Base-by-base conservation (phyloP, 768 basidiomycete species). In the Tylopilus rubrobrunneus region DNA sequence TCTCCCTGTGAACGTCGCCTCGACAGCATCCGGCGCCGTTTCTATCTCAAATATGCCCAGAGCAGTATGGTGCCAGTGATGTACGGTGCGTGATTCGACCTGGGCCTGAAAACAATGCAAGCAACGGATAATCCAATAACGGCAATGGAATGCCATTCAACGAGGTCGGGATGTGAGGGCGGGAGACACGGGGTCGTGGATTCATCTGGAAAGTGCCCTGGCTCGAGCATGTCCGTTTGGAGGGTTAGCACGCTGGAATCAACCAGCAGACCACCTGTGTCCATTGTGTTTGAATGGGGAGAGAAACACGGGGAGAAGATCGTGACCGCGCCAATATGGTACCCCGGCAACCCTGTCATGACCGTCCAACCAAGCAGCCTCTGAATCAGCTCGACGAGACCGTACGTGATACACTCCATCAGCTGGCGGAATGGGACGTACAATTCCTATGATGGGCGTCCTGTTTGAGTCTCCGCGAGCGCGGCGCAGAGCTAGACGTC, bases 101-200 rank as follows among this genome's bases (percentile, higher is more conserved):
- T n/a, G n/a, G n/a, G n/a, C 4, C 29, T 29, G 29, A 4, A 29
- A 29, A 4, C 4, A 29, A 29, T 4, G 29, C 4, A 4, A 29
- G 9, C 19, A 14, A 49, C 47, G 61, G 61, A 94, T 91, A 99
- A 77, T 66, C 86, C 83, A 51, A 97, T 88, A 36, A 99, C 91
- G 0, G 96, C 98, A 80, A 99, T 81, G 0, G 95, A 93, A 51
- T 96, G 78, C 94, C 95, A 96, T 72, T 99, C 96, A 34, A 98
- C 84, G 52, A 98, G 85, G 7, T 92, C 92, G 0, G 92, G 90
- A 66, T 94, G 93, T 0, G 87, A 86, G 1, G 92, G 80, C 12
- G 77, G 71, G 23, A 89, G 76, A 39, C 78, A 79, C 4, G 91
- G 86, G 48, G 92, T 76, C 11, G n/a, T 19, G 2, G 15, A 19